Conservation (phyloP, 1,139 yeast genomes). For the Blastobotrys illinoisensis region DNA sequence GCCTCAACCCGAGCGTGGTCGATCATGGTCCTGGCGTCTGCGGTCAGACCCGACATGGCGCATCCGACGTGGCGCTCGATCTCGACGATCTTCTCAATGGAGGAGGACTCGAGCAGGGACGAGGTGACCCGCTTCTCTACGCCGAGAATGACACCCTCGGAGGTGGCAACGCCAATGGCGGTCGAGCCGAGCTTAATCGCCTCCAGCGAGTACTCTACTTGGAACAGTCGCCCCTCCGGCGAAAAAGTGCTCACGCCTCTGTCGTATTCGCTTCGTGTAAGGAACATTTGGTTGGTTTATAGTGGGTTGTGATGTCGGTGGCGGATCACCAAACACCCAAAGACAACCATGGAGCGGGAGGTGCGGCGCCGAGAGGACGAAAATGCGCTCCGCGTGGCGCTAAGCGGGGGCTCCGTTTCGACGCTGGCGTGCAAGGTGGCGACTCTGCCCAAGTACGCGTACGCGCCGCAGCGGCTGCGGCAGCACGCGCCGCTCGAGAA, state of each 20-base stretch:
- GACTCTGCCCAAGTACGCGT: slow-evolving; percentile 24
- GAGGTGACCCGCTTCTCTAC: slow-evolving; percentile 98
- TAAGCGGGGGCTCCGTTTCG: slow-evolving; percentile 18
- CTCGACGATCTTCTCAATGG: slow-evolving; percentile 94
- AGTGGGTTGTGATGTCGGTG: neutral
- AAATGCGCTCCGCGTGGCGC: slow-evolving; percentile 15
- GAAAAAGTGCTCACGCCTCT: slow-evolving; percentile 98
- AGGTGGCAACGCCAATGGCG: slow-evolving; percentile 95
- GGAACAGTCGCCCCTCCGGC: slow-evolving; percentile 97
- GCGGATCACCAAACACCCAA: slow-evolving; percentile 1
- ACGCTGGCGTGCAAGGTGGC: slow-evolving; percentile 23
- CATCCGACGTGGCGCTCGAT: slow-evolving; percentile 93
- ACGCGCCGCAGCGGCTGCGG: slow-evolving; percentile 12
- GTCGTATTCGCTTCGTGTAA: slow-evolving; percentile 98
- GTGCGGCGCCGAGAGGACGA: neutral
- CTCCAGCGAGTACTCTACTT: slow-evolving; percentile 95
- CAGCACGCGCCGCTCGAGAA: slow-evolving; percentile 11
- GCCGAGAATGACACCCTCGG: slow-evolving; percentile 92
- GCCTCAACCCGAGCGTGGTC: slow-evolving; percentile 96
- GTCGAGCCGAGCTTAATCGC: slow-evolving; percentile 97
- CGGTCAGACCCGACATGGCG: slow-evolving; percentile 98
- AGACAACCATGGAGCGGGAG: neutral
- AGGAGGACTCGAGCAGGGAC: slow-evolving; percentile 79
- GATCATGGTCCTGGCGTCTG: slow-evolving; percentile 97
- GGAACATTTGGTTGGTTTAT: slow-evolving; percentile 54